Percentiles rank a stretch among this genome's conserved stretches.
Evolutionary conservation across 805 yeast species (phyloP).

Genomic region (Pichia scutulata): DNA sequence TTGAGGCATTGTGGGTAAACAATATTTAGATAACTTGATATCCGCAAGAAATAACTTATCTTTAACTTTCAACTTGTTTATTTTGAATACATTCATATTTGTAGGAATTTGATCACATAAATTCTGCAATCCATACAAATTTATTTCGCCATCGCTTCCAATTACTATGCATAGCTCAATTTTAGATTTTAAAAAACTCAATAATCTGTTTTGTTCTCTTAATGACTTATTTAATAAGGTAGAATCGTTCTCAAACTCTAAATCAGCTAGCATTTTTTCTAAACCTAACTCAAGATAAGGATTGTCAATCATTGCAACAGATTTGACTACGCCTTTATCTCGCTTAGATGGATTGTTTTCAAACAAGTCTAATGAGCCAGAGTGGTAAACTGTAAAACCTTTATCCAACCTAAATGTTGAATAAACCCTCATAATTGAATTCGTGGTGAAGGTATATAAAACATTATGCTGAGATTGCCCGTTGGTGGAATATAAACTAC

Average conservation of each 20-base stretch:
- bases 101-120: constrained; percentile 41
- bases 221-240: background rate
- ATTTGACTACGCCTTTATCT: constrained; percentile 13
- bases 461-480: constrained; percentile 31
- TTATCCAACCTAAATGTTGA: constrained; percentile 53
- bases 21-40: constrained; percentile 20
- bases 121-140: constrained; percentile 42
- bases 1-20: constrained; percentile 26
- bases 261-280: constrained; percentile 13
- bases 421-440: constrained; percentile 59
- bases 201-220: constrained; percentile 17
- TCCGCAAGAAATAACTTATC: constrained; percentile 12
- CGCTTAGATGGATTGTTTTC: constrained; percentile 11
- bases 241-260: constrained; percentile 12
- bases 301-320: constrained; percentile 32
- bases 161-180: constrained; percentile 37
- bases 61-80: constrained; percentile 22
- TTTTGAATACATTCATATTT: constrained; percentile 34
- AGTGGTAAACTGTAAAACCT: constrained; percentile 47
- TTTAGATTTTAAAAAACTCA: constrained; percentile 20
- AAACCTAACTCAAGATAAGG: constrained; percentile 26
- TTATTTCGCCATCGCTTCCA: constrained; percentile 34
- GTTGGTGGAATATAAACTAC: constrained; percentile 4
- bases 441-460: constrained; percentile 59
- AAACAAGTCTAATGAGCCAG: constrained; percentile 42